Evolutionary conservation across 1,284 basidiomycete genomes (phyloP), one percentile per base, ranked within the genome.

Genomic region (Fomes fomentarius): DNA sequence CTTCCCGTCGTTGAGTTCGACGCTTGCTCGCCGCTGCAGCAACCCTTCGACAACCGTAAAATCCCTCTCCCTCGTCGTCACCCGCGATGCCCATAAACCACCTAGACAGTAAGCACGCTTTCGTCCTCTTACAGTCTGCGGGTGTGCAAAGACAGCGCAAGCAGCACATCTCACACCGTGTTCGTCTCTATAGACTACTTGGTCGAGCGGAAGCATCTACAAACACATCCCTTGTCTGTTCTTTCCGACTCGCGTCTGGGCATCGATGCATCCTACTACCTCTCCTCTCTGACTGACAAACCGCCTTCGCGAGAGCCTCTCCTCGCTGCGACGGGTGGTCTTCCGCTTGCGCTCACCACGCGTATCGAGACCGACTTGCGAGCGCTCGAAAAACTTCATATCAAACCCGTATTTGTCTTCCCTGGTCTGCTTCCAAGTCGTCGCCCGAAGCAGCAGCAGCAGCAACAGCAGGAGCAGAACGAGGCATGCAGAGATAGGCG

Each of bases 331-430:
- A 96, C 95, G 1, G 96, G 96, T 33, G 96, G 96, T 31, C 81
- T 94, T 7, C 96, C 96, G 2, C 82, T 98, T 52, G 88, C 91
- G 28, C 81, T 97, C 50, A 88, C 87, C 11, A 80, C 83, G 61
- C 88, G 93, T 58, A 95, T 99, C 71, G 96, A 98, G 75, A 80
- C 85, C 31, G 96, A 99, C 78, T 80, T 99, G 45, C 90, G 95
- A 45, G 79, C 84, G 9, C 86, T 98, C 66, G 96, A 98, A 80
- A 90, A 89, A 74, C 78, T 91, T 41, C 88, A 84, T 61, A 96
- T 99, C 79, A 98, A 97, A 71, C 97, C 96, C 24, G 94, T 99
- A 31, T 98, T 99, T 68, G 94, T 99, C 46, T 97, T 99, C 74
- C 86, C 93, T 38, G 96, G 96, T 14, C 77, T 97, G 34, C 71